Conservation (phyloP, 257 asterid genomes). For the Nicotiana sylvestris region DNA sequence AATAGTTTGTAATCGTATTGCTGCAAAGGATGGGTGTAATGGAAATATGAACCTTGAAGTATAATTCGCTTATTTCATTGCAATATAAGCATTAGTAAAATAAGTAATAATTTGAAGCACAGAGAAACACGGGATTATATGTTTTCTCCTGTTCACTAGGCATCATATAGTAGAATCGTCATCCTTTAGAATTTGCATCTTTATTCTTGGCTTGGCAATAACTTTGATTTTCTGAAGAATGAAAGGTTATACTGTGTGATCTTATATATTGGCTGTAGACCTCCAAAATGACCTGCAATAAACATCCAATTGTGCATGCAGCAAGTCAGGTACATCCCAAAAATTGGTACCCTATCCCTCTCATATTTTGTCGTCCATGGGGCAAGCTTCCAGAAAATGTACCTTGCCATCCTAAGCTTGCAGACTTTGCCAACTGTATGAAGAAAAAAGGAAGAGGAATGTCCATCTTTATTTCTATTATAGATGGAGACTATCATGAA, state of each 20-base stretch:
- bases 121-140: not conserved
- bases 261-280: not conserved
- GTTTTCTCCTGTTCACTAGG: not conserved
- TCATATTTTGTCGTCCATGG: conserved; percentile 97
- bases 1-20: not conserved
- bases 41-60: not conserved
- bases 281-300: not conserved
- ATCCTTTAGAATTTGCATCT: not conserved
- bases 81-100: not conserved
- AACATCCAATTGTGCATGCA: conserved; percentile 35
- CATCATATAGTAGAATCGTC: not conserved
- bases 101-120: not conserved
- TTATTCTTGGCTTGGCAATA: not conserved
- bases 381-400: conserved; percentile 96
- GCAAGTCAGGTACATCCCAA: conserved; percentile 97
- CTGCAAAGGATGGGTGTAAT: not conserved
- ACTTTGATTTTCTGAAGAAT: not conserved
- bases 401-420: conserved; percentile 99
- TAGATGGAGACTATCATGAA: conserved; percentile 93
- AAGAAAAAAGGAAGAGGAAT: conserved; percentile 99
- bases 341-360: conserved; percentile 99
- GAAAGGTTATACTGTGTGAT: not conserved
- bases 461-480: conserved; percentile 89
- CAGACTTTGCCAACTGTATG: conserved; percentile 96
- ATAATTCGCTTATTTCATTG: not conserved